Conservation (phyloP, 495 filamentous ascomycete genomes). For the Aspergillus coremiiformis region DNA sequence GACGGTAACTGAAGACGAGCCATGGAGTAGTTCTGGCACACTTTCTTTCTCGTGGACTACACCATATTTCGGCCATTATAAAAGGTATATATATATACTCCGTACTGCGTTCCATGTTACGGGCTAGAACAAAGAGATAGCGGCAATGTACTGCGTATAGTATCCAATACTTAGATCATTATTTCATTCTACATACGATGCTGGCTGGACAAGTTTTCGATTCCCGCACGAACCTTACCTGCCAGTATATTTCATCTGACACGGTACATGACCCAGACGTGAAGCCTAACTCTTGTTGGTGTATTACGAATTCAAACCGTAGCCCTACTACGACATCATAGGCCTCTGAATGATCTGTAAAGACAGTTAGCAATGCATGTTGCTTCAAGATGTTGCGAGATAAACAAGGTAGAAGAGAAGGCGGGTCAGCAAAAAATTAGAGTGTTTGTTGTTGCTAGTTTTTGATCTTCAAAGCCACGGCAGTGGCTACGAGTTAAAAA, state of each 20-base stretch:
- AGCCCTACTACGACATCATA: not conserved
- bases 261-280: not conserved
- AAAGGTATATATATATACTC: not conserved
- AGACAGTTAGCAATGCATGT: conserved; percentile 22
- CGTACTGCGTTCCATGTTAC: no score
- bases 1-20: conserved; percentile 18
- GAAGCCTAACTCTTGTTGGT: no score
- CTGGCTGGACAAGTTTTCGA: not conserved
- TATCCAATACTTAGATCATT: not conserved
- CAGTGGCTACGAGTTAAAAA: conserved; percentile 53
- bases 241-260: not conserved
- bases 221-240: not conserved
- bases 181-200: not conserved
- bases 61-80: not conserved
- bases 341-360: not conserved
- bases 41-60: not conserved
- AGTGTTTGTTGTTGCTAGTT: conserved; percentile 53
- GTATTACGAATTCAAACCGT: not conserved
- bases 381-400: not conserved
- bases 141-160: not conserved
- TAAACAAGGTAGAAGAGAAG: not conserved
- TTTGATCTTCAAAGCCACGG: conserved; percentile 42
- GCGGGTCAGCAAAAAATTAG: conserved; percentile 58
- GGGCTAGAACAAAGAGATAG: not conserved
- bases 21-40: no score